Evolutionary conservation across 257 asterid species (phyloP).

Genomic region (Jacaranda copaia): DNA sequence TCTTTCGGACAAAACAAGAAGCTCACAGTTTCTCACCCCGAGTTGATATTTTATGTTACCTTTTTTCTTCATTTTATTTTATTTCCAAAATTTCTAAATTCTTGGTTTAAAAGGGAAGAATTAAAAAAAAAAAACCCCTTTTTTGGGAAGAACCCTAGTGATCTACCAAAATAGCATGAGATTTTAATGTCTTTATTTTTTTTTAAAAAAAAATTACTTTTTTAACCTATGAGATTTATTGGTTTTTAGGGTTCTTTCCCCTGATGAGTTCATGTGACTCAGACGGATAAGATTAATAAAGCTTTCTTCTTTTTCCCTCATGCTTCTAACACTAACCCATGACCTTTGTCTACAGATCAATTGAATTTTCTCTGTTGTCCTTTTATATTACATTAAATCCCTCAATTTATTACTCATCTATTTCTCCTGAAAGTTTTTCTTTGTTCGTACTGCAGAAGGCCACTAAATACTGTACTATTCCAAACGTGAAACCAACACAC

Average conservation of each 20-base stretch:
- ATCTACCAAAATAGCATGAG: constrained; percentile 31
- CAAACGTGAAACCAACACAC: constrained; percentile 30
- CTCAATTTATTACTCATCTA: constrained; percentile 32
- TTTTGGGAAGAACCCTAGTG: constrained; percentile 44
- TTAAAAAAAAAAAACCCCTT: not conserved
- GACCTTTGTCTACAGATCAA: not conserved
- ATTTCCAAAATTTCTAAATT: not conserved
- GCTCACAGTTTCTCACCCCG: not conserved
- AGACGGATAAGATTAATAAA: not conserved
- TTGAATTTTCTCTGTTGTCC: constrained; percentile 7
- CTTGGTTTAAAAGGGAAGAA: not conserved
- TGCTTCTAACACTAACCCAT: not conserved
- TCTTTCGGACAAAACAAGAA: not conserved
- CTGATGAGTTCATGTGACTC: not conserved
- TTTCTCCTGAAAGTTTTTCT: constrained; percentile 30
- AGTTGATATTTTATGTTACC: constrained; percentile 45
- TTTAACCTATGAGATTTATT: constrained; percentile 29
- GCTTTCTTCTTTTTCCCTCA: not conserved
- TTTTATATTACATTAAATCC: constrained; percentile 38
- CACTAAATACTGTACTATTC: constrained; percentile 45
- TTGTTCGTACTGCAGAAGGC: constrained; percentile 38
- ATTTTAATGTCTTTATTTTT: constrained; percentile 26
- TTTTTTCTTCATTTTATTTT: not conserved
- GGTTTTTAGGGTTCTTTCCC: constrained; percentile 45
- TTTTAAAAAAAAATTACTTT: not conserved